These are phyloP conservation scores for Cichorium intybus DNA, from an alignment of 140 eudicot species.

Conservation along the genomic window DNA sequence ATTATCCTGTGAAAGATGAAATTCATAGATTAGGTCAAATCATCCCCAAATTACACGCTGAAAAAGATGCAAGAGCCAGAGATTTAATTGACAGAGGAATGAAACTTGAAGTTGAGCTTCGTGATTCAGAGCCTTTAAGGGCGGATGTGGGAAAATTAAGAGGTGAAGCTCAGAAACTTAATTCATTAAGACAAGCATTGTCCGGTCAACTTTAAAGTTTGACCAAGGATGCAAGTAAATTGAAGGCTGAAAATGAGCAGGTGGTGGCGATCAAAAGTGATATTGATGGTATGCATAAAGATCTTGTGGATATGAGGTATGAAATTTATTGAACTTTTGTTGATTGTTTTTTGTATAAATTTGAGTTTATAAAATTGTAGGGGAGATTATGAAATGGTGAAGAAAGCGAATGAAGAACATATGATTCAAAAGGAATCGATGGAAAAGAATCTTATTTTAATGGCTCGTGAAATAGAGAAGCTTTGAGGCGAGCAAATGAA, in stretches of 20 bases:
- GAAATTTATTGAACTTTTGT: too few relatives aligned
- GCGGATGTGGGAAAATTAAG: conserved; percentile 61
- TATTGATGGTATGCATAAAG: too few relatives aligned
- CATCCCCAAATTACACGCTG: conserved; percentile 67
- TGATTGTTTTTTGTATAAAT: too few relatives aligned
- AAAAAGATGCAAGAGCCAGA: conserved; percentile 51
- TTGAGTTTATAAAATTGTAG: too few relatives aligned
- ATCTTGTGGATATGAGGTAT: too few relatives aligned
- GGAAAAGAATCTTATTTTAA: too few relatives aligned
- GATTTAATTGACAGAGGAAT: conserved; percentile 68
- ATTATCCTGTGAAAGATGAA: conserved; percentile 72
- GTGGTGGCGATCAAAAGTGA: conserved; percentile 41
- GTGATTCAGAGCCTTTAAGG: conserved; percentile 60
- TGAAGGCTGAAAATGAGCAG: conserved; percentile 70
- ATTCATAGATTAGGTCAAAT: conserved; percentile 63
- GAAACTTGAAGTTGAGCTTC: conserved; percentile 86
- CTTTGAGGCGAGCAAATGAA: conserved; percentile 74
- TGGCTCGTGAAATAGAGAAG: conserved; percentile 91
- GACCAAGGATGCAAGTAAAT: conserved; percentile 46
- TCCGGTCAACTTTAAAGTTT: conserved; percentile 55
- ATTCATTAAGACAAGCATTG: conserved; percentile 49
- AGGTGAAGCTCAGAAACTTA: conserved; percentile 65
- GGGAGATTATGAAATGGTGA: too few relatives aligned
- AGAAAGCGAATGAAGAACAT: too few relatives aligned
- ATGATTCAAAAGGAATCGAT: too few relatives aligned